Evolutionary conservation across 768 basidiomycete genomes (phyloP), one percentile per base, ranked within the genome.

Genomic region (Hericium coralloides): DNA sequence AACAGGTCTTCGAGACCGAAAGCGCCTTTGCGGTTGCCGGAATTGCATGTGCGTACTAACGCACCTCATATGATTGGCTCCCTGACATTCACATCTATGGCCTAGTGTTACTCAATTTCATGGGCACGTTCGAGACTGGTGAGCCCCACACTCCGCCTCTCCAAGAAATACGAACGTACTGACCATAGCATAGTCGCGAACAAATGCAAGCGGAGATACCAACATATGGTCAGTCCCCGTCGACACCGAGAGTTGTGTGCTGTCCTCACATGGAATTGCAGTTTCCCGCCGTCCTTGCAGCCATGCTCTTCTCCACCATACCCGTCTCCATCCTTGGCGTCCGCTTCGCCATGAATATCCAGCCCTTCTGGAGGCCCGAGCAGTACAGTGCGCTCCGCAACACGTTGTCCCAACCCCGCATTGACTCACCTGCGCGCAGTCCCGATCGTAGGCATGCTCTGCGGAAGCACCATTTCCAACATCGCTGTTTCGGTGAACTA

Each of bases 371-470:
- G 92, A 79, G 74, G 23, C 90, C 92, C 0, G 82, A 83, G 38
- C 87, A 91, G 65, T 93, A 84, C 63, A 85, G 90, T 89, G 59
- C 38, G 59, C 20, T 41, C 26, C 49, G 41, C 26, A 41, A 41
- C 18, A 12, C 31, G 18, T 54, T 15, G 14, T 36, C 41, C 12
- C 15, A 15, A 9, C 23, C 25, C 15, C 22, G 12, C 43, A 23
- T 38, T 39, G 38, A 41, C 38, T 14, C 45, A n/a, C 45, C 10
- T 8, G 25, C 18, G 14, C 38, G 14, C 59, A 91, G 89, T 92
- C 53, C 90, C 88, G 5, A 81, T 92, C 53, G 77, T 91, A 8
- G 90, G 92, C 7, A 94, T 93, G 92, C 74, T 93, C 2, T 86
- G 89, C 41, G 91, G 91, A 2, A 82, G 80, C 55, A 84, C 89